Evolutionary conservation across 352 stramenopile species (phyloP), one percentile per base, ranked within the genome.

Genomic region (Globisporangium alternatum): DNA sequence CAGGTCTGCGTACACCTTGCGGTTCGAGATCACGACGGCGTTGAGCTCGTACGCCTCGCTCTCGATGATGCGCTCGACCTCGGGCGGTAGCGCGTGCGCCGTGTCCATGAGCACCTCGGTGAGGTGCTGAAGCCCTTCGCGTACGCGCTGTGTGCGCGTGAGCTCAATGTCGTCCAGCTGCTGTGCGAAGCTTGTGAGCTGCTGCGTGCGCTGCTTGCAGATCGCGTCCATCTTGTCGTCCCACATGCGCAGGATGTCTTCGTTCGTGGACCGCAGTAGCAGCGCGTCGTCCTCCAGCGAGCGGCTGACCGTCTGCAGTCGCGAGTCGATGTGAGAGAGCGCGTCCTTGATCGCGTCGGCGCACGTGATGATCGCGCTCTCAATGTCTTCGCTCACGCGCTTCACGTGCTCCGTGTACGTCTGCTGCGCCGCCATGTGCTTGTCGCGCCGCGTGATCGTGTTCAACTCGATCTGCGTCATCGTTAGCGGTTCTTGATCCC

Each of bases 11-110:
- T 96, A 93, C 44, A 83, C 70, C 49, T 76, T 75, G 9, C 85
- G 74, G 57, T 97, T 97, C 8, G 75, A 81, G 48, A 93, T 93
- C 33, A 97, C 75, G 12, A 96, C 87, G 0, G 74, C 72, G 60
- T 97, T 96, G 0, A 95, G 54, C 59, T 96, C 88, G 43, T 87
- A 76, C 15, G 81, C 80, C 65, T 94, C 83, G 22, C 59, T 66
- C 66, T 93, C 86, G 33, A 94, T 81, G 57, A 92, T 81, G 21
- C 86, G 77, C 61, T 91, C 83, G 19, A 90, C 79, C 72, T 91
- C 83, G 43, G 71, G 67, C 30, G 81, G 73, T 35, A 92, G 59
- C 13, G 80, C 78, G 45, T 90, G 74, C 25, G 80, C 80, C 0
- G 73, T 89, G n/a, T 84, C 78, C 78, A 93, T 89, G 44, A 90